These are phyloP conservation scores for Gyrodon lividus DNA, from an alignment of 768 basidiomycete genomes.

Conservation along the genomic window DNA sequence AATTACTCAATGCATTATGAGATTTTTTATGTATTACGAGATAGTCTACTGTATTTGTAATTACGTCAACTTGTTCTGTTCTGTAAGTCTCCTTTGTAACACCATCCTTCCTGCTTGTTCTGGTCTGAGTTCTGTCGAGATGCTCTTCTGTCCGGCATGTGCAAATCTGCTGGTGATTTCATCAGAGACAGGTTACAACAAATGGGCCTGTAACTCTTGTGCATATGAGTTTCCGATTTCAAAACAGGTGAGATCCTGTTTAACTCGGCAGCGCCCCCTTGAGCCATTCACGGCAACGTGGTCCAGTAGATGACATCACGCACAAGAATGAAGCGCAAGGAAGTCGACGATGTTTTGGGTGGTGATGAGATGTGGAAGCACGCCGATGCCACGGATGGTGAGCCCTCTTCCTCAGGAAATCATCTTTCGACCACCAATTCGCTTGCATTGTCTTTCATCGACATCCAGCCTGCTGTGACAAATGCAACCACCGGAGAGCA, in stretches of 20 bases:
- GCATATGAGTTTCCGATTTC: conserved; percentile 76
- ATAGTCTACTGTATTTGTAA: no score
- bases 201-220: conserved; percentile 92
- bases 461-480: conserved; percentile 53
- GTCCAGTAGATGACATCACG: conserved; percentile 82
- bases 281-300: not conserved
- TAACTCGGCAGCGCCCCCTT: not conserved
- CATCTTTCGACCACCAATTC: not conserved
- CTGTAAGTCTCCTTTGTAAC: not conserved
- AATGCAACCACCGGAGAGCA: conserved; percentile 83
- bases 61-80: no score
- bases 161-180: conserved; percentile 84
- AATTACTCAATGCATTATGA: no score
- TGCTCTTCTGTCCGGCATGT: conserved; percentile 96
- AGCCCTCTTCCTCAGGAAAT: conserved; percentile 9
- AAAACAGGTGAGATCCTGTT: conserved; percentile 21
- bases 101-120: not conserved
- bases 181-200: conserved; percentile 77
- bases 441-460: not conserved
- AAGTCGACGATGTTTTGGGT: conserved; percentile 93
- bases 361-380: conserved; percentile 93
- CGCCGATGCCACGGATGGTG: conserved; percentile 84
- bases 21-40: no score
- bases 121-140: conserved; percentile 28
- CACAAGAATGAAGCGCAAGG: conserved; percentile 82